Base-by-base conservation (phyloP, 805 yeast species). In the Yarrowia bubula region DNA sequence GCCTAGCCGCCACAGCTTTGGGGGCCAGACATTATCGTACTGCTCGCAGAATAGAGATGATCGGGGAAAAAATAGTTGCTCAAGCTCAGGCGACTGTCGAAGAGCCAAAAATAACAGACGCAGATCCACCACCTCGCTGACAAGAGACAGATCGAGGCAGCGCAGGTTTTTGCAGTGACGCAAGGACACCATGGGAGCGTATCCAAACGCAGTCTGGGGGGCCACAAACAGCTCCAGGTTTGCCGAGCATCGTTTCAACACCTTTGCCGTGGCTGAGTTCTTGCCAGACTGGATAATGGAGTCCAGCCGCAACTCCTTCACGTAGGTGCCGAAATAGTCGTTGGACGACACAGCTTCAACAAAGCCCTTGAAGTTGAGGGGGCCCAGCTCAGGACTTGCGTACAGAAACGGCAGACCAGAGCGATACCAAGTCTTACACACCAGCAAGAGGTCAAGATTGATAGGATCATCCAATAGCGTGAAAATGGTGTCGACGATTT, bases 121-220 rank as follows among this genome's bases (percentile, higher is more conserved):
- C 58, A 95, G 78, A 69, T 92, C 92, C 6, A 95, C 89, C 0
- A 96, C 90, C 75, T 92, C 98, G 3, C 96, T 89, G 2, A 93
- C 98, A 28, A 92, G 78, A 11, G 96, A 84, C 67, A 93, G 76
- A 73, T 93, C 98, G 41, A 93, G 77, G 1, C 84, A 82, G 68
- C 80, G 80, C 65, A 93, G 77, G 33, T 81, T 79, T 22, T 77
- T 77, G 74, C 99, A 95, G 47, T 86, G 79, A 66, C 89, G 83
- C 50, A 95, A 79, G 60, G 96, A 86, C n/a, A 90, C 83, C 69
- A 93, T 77, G 1, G 98, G 98, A 1, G 96, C 89, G 58, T 86
- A 82, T 0, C 99, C 99, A 78, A 95, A 93, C 77, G 96, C 88
- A 37, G 98, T 87, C 73, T 93, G 98, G 3, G 98, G 97, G 0